Base-by-base conservation (phyloP, 768 basidiomycete genomes). In the Mycena amicta region DNA sequence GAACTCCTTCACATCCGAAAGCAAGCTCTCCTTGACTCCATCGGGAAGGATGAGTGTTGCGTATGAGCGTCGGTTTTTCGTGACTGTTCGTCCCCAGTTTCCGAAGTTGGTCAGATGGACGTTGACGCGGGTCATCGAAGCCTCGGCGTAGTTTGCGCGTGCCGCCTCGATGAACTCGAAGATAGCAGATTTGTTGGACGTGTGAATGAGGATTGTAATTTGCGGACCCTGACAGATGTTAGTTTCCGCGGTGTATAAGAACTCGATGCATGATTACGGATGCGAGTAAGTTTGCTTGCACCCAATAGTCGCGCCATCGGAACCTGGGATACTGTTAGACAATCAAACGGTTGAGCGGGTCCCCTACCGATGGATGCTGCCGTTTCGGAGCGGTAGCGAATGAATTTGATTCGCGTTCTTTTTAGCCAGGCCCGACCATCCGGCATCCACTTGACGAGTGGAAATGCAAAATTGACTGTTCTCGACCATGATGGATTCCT, bases 291-390 rank as follows among this genome's bases (percentile, higher is more conserved):
- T 39, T 22, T 22, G 56, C 56, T 45, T 57, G 56, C 23, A 57
- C 50, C 56, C 56, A 57, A 29, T 57, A 45, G 16, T 49, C 40
- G 5, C 40, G 33, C 56, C 56, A 57, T 15, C 56, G 50, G 56
- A 57, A 57, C 30, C 56, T 57, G 13, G 8, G 8, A 25, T 8
- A 8, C 22, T 6, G 8, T 22, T 11, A 8, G 49, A 50, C 12
- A 22, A 16, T 26, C 5, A 8, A 16, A 30, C 11, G 22, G 15
- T 50, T 20, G 20, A 11, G 16, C 6, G 18, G 11, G 16, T 43
- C 37, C 1, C 23, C 33, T 13, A 56, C 55, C 55, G 33, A 37
- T 50, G 56, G n/a, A 33, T 12, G 23, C 40, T 52, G 25, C 25
- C 23, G 20, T 5, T 16, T 18, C 29, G 26, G 8, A 20, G 12